Evolutionary conservation across 2,329 filamentous ascomycete species (phyloP).

Genomic region (Cladosporium colombiae): DNA sequence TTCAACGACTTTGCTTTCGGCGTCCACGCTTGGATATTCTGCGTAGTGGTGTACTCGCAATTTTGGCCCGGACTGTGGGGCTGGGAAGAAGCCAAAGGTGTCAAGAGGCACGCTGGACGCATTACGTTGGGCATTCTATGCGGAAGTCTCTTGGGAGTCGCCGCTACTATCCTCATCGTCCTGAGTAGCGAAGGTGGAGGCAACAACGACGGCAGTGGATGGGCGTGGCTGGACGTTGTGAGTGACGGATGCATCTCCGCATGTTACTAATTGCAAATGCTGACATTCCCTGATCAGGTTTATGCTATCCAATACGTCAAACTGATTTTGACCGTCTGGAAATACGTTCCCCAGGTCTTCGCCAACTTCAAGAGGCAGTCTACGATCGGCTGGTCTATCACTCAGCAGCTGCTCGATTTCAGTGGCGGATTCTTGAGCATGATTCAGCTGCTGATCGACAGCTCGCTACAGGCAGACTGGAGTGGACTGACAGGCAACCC

Average conservation of each 20-base stretch:
- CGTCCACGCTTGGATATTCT: slow-evolving; percentile 73
- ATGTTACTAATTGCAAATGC: not conserved
- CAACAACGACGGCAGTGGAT: slow-evolving; percentile 51
- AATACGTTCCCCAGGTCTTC: slow-evolving; percentile 86
- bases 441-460: slow-evolving; percentile 79
- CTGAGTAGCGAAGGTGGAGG: slow-evolving; percentile 41
- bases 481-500: slow-evolving; percentile 88
- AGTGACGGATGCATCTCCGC: slow-evolving; percentile 25
- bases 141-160: slow-evolving; percentile 51
- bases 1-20: slow-evolving; percentile 92
- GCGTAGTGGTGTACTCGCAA: slow-evolving; percentile 73
- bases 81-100: slow-evolving; percentile 52
- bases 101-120: slow-evolving; percentile 19
- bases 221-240: slow-evolving; percentile 68
- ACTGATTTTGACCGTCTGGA: slow-evolving; percentile 81
- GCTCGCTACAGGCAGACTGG: slow-evolving; percentile 82
- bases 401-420: slow-evolving; percentile 80
- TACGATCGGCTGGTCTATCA: slow-evolving; percentile 85
- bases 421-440: slow-evolving; percentile 79
- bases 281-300: slow-evolving; percentile 44
- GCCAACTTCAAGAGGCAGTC: slow-evolving; percentile 83
- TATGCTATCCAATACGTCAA: slow-evolving; percentile 84
- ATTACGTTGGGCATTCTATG: slow-evolving; percentile 15
- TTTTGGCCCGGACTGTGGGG: slow-evolving; percentile 74
- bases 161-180: slow-evolving; percentile 52